A percentile compares a stretch with the other conserved stretches of the same genome.
Evolutionary conservation across 2,329 filamentous ascomycete species (phyloP).

Genomic region (Apiospora marii): DNA sequence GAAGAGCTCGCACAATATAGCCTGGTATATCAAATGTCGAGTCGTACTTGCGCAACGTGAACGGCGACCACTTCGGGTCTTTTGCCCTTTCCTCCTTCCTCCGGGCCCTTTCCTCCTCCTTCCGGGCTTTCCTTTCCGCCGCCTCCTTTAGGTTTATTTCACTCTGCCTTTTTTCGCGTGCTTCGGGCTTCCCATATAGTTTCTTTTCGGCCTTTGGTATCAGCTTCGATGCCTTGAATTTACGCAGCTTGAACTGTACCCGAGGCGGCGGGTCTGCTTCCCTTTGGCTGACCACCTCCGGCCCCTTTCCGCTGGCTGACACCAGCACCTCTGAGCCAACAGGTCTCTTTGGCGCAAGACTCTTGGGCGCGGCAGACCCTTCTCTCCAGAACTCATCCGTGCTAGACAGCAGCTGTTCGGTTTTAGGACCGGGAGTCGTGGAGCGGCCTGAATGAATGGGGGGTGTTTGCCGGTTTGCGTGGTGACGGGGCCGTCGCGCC

Average conservation of each 20-base stretch:
- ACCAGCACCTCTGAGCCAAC: neutral
- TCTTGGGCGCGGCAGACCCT: neutral
- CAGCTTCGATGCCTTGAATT: neutral
- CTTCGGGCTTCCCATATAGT: neutral
- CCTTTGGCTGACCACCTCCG: neutral
- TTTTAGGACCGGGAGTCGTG: neutral
- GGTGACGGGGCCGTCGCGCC: neutral
- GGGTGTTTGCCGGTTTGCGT: neutral
- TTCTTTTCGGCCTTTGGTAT: neutral
- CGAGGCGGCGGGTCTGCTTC: neutral
- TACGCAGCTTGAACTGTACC: neutral
- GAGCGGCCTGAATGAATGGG: neutral
- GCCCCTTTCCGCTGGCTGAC: neutral
- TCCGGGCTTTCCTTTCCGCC: neutral
- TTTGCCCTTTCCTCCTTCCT: neutral
- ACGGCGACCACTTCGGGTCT: neutral
- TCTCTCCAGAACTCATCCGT: neutral
- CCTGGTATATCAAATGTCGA: neutral
- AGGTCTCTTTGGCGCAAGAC: neutral
- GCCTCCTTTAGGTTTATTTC: neutral
- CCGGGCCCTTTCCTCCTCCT: neutral
- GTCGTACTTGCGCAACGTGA: neutral
- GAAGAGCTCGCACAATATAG: neutral
- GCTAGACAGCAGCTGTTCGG: neutral
- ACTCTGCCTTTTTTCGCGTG: neutral